Evolutionary conservation across 345 rosid genomes (phyloP), one percentile per base, ranked within the genome.

Genomic region (Lagerstroemia speciosa): DNA sequence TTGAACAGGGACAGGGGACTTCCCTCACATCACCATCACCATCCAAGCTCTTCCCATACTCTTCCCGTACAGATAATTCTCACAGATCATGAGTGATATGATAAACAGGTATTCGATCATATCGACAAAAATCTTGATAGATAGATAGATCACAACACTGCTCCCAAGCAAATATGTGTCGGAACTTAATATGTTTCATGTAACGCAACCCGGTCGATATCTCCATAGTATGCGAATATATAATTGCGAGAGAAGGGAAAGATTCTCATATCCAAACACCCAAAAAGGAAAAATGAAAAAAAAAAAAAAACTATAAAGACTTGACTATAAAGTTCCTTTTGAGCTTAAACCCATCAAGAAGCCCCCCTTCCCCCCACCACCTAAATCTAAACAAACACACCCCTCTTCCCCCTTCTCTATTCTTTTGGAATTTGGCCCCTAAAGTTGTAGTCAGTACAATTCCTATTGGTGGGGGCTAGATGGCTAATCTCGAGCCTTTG

Each of bases 351-450:
- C 63, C 20, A 58, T 27, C 63, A 58, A 27, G 29, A 27, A 30
- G 31, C 1, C 63, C 63, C 63, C 32, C 46, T 16, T 34, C 19
- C 63, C 63, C 32, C 46, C 31, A 33, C 19, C 33, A 27, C 63
- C 63, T 30, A 27, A 58, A 58, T 58, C 19, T 14, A 58, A 2
- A 5, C 20, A 58, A 14, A 27, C 62, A 58, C 63, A 58, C 6
- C 33, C 34, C 63, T 14, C 34, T 3, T 58, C 63, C 60, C 63
- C 29, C 63, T 20, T 26, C 33, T 58, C 34, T 22, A 36, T 22
- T 36, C 29, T 64, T 34, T 64, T 64, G 67, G 45, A 64, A 34
- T 64, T 64, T 64, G 46, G 46, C 30, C 30, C 27, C 32, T 36
- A 64, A 57, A 27, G 63, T 14, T 58, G 3, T 33, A 58, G 12